Evolutionary conservation across 2,329 filamentous ascomycete species (phyloP), one percentile per base, ranked within the genome.

Genomic region (Epichloe baconii): DNA sequence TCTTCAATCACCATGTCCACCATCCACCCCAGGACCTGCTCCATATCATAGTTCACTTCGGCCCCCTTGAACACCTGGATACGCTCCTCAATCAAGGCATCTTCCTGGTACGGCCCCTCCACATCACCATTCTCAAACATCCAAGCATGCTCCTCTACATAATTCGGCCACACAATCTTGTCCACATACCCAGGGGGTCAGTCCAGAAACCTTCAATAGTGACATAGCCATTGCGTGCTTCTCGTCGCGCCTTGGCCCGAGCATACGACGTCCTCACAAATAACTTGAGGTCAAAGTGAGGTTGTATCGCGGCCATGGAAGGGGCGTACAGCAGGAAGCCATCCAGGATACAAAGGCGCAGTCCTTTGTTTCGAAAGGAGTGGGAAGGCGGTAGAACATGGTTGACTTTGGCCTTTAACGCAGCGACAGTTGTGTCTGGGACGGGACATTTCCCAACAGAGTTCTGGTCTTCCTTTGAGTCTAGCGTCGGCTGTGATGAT

Each of bases 91-190:
- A 57, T 54, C 57, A 79, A 64, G 46, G 74, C 70, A 0, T 70
- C 66, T 17, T 68, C 62, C 41, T 77, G 71, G 10, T 82, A 62
- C 45, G 67, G 61, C 0, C 78, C 78, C 58, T 85, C 78, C 0
- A 88, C 85, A 62, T 90, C 71, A 0, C 79, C 83, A 7, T 71
- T 69, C 56, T 82, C 68, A 62, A 96, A 93, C 65, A 98, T 71
- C 75, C 87, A 95, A 21, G 73, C 72, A 69, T 97, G 90, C 59
- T 88, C 80, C 49, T 78, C 74, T 3, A 86, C 86, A 66, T 96
- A 97, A 60, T 95, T 91, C 3, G 91, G 91, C 93, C 93, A 98
- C 4, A 98, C 93, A 50, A 98, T 78, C 64, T 86, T 79, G 64
- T 97, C 90, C 38, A 97, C 89, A 65, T 97, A 98, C 0, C 88